Conservation (phyloP, 1,284 basidiomycete genomes). For the Heterobasidion irregulare region DNA sequence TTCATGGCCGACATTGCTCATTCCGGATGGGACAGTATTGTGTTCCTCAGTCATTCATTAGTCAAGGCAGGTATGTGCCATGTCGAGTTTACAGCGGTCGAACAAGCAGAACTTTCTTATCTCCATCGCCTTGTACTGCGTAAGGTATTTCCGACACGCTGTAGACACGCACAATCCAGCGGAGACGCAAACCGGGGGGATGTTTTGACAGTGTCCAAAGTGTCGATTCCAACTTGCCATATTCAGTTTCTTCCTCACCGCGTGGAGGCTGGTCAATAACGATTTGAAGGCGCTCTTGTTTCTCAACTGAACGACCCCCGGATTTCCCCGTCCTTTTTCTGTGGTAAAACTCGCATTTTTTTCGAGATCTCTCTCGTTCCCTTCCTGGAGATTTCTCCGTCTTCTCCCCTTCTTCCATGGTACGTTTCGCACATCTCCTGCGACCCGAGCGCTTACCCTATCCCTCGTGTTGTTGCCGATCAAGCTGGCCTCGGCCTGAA, state of each 20-base stretch:
- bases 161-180: constrained; percentile 45
- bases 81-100: constrained; percentile 12
- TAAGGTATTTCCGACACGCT: constrained; percentile 50
- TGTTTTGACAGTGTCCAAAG: constrained; percentile 47
- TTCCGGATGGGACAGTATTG: background rate
- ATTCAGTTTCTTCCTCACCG: constrained; percentile 32
- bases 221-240: constrained; percentile 47
- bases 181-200: constrained; percentile 55
- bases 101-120: constrained; percentile 34
- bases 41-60: background rate
- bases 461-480: constrained; percentile 61
- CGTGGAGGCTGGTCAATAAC: constrained; percentile 24
- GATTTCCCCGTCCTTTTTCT: constrained; percentile 28
- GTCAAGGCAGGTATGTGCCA: background rate
- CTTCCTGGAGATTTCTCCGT: background rate
- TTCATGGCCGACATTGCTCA: background rate
- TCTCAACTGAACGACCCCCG: constrained; percentile 18
- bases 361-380: background rate
- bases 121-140: constrained; percentile 41
- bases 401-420: constrained; percentile 23
- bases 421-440: constrained; percentile 11
- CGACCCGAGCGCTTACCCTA: constrained; percentile 34
- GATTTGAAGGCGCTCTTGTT: constrained; percentile 19
- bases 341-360: constrained; percentile 11
- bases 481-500: constrained; percentile 43